phyloP scores from a whole-genome alignment of 768 basidiomycete genomes.

The Boletus insuetus region DNA sequence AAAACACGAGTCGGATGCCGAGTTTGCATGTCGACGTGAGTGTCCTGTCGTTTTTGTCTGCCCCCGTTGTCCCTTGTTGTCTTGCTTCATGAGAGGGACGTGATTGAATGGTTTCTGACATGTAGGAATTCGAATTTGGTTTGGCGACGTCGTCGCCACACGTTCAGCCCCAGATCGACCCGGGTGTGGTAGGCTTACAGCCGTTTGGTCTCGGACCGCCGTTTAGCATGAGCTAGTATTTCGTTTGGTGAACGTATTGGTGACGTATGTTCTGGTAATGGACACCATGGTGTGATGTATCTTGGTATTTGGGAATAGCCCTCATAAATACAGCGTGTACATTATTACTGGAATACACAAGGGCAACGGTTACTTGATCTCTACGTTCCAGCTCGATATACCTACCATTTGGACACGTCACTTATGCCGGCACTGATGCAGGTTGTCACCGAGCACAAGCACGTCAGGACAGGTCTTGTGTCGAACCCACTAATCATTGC shows the following conservation, averaged over 20 bases:
- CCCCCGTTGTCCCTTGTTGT: background rate
- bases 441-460: no score
- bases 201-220: constrained; percentile 31
- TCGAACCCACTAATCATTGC: no score
- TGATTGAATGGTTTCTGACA: background rate
- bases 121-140: constrained; percentile 36
- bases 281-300: no score
- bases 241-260: background rate
- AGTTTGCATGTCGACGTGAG: constrained; percentile 80
- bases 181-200: constrained; percentile 12
- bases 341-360: no score
- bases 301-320: no score
- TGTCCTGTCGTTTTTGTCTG: constrained; percentile 22
- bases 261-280: no score
- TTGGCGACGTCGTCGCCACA: constrained; percentile 29
- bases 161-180: constrained; percentile 29
- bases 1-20: constrained; percentile 84
- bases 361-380: no score
- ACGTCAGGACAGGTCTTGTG: no score
- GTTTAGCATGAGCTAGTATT: constrained; percentile 24
- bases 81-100: background rate
- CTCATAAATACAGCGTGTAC: no score
- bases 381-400: no score
- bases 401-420: no score
- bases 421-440: no score